Percentiles rank a stretch among this genome's conserved stretches.
Evolutionary conservation across 1,284 basidiomycete species (phyloP).

Genomic region (Calocybe gambosa): DNA sequence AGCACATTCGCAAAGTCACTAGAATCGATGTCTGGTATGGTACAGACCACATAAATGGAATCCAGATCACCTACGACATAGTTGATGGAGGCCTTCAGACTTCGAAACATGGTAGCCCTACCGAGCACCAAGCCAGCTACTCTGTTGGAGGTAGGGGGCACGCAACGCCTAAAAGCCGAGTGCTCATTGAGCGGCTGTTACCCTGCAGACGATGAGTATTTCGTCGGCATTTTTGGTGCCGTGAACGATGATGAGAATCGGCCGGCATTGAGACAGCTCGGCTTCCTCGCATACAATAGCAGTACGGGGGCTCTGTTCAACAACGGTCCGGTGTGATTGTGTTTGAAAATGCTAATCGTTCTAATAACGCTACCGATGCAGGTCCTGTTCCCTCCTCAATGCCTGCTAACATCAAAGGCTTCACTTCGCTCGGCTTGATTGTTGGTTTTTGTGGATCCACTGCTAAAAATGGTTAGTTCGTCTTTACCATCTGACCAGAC

Average conservation of each 20-base stretch:
- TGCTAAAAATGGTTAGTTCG: neutral
- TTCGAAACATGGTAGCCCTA: neutral
- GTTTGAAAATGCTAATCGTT: too few species aligned
- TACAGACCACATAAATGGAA: neutral
- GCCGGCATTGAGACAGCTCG: constrained; percentile 1
- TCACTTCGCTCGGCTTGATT: constrained; percentile 5
- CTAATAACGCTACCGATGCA: neutral
- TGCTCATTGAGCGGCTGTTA: neutral
- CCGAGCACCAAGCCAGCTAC: neutral
- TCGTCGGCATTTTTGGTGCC: constrained; percentile 7
- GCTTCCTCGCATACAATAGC: constrained; percentile 1
- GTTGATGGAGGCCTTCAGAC: neutral
- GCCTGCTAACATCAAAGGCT: neutral
- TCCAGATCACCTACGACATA: constrained; percentile 1
- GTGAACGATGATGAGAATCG: neutral
- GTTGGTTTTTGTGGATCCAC: constrained; percentile 5
- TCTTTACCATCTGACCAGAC: neutral
- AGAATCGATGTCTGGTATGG: constrained; percentile 5
- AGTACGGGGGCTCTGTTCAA: neutral
- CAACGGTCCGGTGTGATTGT: neutral
- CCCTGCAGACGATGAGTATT: neutral
- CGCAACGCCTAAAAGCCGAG: neutral
- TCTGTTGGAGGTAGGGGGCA: neutral
- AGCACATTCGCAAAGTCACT: neutral
- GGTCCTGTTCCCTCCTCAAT: neutral